Base-by-base conservation (phyloP, 108 stramenopile genomes). In the Cyclotella baltica region DNA sequence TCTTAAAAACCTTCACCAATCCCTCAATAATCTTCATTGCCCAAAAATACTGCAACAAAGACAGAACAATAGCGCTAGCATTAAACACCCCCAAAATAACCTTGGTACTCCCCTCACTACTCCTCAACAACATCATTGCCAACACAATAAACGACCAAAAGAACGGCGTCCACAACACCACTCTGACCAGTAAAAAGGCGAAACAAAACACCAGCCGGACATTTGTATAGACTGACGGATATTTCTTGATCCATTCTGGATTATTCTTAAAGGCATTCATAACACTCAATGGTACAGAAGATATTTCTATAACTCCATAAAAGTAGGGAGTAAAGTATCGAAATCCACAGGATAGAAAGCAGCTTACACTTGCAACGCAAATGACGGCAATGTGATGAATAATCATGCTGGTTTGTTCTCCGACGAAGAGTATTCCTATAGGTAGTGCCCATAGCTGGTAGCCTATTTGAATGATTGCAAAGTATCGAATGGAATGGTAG, bases 361-460 rank as follows among this genome's bases (percentile, higher is more conserved):
- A 76, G 0, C 82, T 72, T 31, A 83, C 58, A 29, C 67, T 47
- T 0, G 80, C 65, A 2, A 88, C 81, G 30, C 84, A 73, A 48
- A 92, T 78, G 61, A 91, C 90, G 0, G 89, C 77, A 11, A 87
- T 28, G 51, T 94, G 93, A 85, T 94, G 93, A 4, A 81, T 28
- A 13, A 94, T 76, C 91, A 94, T 94, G 40, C 83, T 67, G 10
- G 52, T 68, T 18, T 75, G 56, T 80, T 94, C 93, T 11, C 75
- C 61, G 9, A 90, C 86, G 28, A 65, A 72, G 13, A 86, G 67
- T 5, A 83, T 28, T 22, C 91, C 91, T 16, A 92, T 65, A 0
- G 91, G 91, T 0, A 91, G 75, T 0, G 88, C 88, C 91, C 91
- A 94, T 11, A 92, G 27, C 31, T 94, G 86, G 40, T 88, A 94